Conservation (phyloP, 805 yeast genomes). For the Candida montana region DNA sequence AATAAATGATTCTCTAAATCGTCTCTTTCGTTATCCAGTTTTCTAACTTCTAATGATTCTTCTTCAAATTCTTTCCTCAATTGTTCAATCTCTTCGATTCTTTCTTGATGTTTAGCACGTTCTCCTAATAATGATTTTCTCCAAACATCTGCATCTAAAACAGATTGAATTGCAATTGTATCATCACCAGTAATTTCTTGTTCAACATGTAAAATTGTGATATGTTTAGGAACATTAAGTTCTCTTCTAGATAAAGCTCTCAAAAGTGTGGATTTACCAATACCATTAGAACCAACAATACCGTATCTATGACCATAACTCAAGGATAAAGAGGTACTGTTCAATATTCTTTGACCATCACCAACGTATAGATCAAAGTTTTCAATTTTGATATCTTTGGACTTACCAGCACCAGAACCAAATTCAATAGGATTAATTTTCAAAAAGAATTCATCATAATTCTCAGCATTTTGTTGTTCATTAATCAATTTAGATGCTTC, state of each 20-base stretch:
- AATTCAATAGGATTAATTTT: conserved; percentile 93
- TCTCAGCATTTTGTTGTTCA: conserved; percentile 51
- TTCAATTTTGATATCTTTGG: conserved; percentile 94
- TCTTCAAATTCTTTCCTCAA: conserved; percentile 70
- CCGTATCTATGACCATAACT: conserved; percentile 95
- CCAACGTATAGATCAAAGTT: conserved; percentile 93
- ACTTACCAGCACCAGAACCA: conserved; percentile 86
- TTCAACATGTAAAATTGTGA: conserved; percentile 93
- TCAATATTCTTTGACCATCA: conserved; percentile 86
- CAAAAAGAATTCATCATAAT: conserved; percentile 92
- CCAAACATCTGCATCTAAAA: conserved; percentile 99
- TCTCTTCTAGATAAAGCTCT: conserved; percentile 93
- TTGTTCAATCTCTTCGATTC: conserved; percentile 69
- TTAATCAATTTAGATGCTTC: conserved; percentile 89
- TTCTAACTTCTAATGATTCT: conserved; percentile 65
- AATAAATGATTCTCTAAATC: conserved; percentile 76
- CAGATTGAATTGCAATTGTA: conserved; percentile 84
- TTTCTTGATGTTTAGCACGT: conserved; percentile 65
- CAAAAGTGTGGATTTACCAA: conserved; percentile 93
- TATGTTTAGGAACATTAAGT: conserved; percentile 88
- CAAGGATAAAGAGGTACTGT: conserved; percentile 81
- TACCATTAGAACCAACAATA: conserved; percentile 98
- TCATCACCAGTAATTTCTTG: conserved; percentile 97
- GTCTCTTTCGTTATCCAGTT: conserved; percentile 83
- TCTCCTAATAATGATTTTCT: conserved; percentile 81